Conservation (phyloP, 495 filamentous ascomycete species). For the Saxophila tyrrhenica region DNA sequence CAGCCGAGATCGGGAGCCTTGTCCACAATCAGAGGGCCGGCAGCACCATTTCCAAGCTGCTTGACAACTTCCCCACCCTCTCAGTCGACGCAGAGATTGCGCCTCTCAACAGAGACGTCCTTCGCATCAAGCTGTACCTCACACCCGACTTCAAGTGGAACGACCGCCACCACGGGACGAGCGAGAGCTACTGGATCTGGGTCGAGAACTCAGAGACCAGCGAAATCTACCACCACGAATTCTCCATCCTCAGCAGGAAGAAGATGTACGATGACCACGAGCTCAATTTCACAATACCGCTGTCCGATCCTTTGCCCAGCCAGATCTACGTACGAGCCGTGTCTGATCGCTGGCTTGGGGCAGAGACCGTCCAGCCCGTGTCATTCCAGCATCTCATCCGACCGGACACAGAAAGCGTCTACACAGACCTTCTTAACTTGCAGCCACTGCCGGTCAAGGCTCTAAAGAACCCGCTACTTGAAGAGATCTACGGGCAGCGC, state of each 20-base stretch:
- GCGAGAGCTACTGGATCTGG: conserved; percentile 97
- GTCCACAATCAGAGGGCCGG: conserved; percentile 88
- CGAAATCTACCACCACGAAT: conserved; percentile 96
- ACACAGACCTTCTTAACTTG: conserved; percentile 84
- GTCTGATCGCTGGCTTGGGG: conserved; percentile 92
- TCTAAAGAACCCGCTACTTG: conserved; percentile 73
- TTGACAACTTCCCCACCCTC: conserved; percentile 87
- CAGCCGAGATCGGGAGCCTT: conserved; percentile 77
- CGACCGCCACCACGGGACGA: conserved; percentile 84
- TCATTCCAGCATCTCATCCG: conserved; percentile 97
- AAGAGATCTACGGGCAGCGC: conserved; percentile 75
- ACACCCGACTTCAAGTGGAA: conserved; percentile 93
- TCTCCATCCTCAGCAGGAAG: conserved; percentile 78
- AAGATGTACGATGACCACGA: conserved; percentile 92
- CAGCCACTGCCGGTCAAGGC: conserved; percentile 83
- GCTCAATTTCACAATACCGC: conserved; percentile 91
- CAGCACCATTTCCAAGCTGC: conserved; percentile 60
- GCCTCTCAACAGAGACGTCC: conserved; percentile 85
- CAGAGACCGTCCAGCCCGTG: conserved; percentile 88
- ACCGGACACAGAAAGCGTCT: conserved; percentile 93
- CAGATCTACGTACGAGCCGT: conserved; percentile 94
- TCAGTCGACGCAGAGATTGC: conserved; percentile 88
- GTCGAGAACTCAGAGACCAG: conserved; percentile 97
- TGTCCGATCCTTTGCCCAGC: conserved; percentile 81
- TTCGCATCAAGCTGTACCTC: conserved; percentile 73